Conservation (phyloP, 179 eudicot genomes). For the Amaranthus tricolor region DNA sequence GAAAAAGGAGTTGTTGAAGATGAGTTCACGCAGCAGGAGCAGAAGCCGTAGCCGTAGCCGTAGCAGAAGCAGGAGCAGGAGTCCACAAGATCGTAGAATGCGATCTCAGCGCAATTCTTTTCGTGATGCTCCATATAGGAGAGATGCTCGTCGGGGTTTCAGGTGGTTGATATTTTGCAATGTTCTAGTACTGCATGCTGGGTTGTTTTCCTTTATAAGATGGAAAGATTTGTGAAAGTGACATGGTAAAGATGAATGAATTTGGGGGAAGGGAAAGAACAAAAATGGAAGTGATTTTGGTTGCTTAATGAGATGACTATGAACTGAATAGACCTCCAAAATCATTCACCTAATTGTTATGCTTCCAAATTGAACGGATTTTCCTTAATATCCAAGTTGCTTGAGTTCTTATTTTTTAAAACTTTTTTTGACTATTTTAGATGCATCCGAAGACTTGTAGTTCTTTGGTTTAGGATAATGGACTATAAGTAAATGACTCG, state of each 20-base stretch:
- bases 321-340: background rate
- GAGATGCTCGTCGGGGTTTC: constrained; percentile 85
- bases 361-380: background rate
- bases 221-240: constrained; percentile 6
- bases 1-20: constrained; percentile 45
- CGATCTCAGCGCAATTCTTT: constrained; percentile 72
- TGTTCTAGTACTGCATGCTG: constrained; percentile 25
- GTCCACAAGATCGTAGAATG: constrained; percentile 81
- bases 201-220: constrained; percentile 32
- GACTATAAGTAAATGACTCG: too few relatives aligned
- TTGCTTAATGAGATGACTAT: background rate
- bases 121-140: constrained; percentile 95
- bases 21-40: constrained; percentile 73
- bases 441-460: too few relatives aligned
- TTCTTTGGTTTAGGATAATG: too few relatives aligned
- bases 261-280: background rate
- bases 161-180: constrained; percentile 65
- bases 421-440: background rate
- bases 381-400: background rate
- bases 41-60: constrained; percentile 33
- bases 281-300: background rate
- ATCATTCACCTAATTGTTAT: background rate
- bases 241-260: background rate
- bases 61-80: constrained; percentile 83
- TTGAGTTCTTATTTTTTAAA: background rate